Evolutionary conservation across 306 rosid species (phyloP).

Genomic region (Rubus parviflorus): DNA sequence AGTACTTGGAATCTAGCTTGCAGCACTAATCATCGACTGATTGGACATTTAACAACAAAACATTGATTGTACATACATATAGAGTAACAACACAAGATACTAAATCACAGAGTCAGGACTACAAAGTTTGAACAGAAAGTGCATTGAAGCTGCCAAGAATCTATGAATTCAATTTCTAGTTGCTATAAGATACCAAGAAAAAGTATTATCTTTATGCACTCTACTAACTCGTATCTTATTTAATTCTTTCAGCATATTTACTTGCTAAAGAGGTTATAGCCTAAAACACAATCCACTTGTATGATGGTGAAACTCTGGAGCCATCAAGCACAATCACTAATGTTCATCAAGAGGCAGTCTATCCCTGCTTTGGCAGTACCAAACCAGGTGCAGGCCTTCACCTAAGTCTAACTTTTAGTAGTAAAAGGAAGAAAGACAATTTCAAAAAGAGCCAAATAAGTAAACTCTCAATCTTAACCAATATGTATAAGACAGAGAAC

Average conservation of each 20-base stretch:
- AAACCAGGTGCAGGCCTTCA: background rate
- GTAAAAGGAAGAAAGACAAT: background rate
- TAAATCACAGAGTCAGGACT: background rate
- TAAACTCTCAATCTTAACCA: background rate
- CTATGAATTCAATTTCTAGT: background rate
- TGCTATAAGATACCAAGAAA: background rate
- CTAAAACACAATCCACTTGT: background rate
- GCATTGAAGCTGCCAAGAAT: background rate
- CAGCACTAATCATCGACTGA: background rate
- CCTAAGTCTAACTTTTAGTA: background rate
- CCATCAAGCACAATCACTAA: background rate
- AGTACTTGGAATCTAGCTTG: background rate
- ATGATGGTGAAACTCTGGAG: background rate
- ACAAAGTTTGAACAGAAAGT: background rate
- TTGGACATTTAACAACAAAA: background rate
- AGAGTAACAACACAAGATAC: background rate
- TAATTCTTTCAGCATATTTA: background rate
- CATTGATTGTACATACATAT: background rate
- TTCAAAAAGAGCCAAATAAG: background rate
- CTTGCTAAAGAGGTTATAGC: background rate
- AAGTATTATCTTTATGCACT: background rate
- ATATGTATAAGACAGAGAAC: background rate
- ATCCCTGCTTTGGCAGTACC: conserved; percentile 1
- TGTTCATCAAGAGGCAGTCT: background rate
- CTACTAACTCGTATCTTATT: background rate